Percentiles rank a stretch among this genome's conserved stretches.
These are phyloP conservation scores for Acrocalymma vagum DNA, from an alignment of 2,329 filamentous ascomycete species.

Conservation along the genomic window DNA sequence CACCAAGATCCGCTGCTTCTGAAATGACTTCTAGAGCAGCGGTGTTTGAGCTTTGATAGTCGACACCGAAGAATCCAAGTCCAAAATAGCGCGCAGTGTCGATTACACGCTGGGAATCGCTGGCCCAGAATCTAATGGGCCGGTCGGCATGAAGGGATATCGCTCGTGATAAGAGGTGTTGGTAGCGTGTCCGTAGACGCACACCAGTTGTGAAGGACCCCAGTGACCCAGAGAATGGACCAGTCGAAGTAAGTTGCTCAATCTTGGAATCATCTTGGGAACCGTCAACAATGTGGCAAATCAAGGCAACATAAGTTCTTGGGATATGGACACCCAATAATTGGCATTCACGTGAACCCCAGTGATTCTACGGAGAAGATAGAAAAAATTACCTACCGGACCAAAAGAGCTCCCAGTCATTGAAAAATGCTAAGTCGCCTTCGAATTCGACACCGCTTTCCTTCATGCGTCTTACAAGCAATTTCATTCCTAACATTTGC, in stretches of 20 bases:
- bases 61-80: constrained; percentile 62
- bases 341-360: neutral
- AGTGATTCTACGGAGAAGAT: neutral
- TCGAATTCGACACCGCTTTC: constrained; percentile 50
- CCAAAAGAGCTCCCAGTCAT: constrained; percentile 65
- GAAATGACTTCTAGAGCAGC: constrained; percentile 59
- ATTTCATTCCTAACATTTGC: constrained; percentile 52
- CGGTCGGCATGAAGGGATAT: constrained; percentile 13
- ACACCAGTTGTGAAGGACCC: constrained; percentile 64
- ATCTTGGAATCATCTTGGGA: constrained; percentile 54
- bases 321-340: neutral
- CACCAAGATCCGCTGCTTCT: constrained; percentile 59
- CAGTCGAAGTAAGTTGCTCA: constrained; percentile 63
- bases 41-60: constrained; percentile 52
- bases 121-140: constrained; percentile 60
- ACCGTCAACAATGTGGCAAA: constrained; percentile 24
- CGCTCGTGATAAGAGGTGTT: constrained; percentile 50
- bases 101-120: constrained; percentile 62
- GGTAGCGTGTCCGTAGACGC: constrained; percentile 62
- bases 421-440: constrained; percentile 63
- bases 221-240: constrained; percentile 64
- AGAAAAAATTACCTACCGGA: constrained; percentile 31
- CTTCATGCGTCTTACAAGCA: constrained; percentile 58
- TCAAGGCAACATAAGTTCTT: constrained; percentile 1
- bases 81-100: constrained; percentile 65